phyloP scores from a whole-genome alignment of 2,329 filamentous ascomycete species.

The Aureobasidium melanogenum region DNA sequence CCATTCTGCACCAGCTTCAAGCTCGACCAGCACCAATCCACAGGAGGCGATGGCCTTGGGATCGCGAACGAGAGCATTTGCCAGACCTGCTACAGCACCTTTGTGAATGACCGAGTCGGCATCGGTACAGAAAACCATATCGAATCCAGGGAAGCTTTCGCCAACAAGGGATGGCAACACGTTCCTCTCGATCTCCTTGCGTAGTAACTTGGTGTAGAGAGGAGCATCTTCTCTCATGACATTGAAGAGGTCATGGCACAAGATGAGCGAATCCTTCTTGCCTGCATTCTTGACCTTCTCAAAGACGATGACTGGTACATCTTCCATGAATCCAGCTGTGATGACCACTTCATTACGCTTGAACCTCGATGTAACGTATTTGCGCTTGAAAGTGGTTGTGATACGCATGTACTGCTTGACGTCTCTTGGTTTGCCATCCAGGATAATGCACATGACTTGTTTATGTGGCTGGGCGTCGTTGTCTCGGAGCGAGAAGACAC shows the following conservation, averaged over 20 bases:
- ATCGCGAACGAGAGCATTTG: slow-evolving; percentile 16
- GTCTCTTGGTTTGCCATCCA: slow-evolving; percentile 18
- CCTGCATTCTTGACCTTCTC: slow-evolving; percentile 19
- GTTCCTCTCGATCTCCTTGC: slow-evolving; percentile 17
- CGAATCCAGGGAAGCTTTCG: slow-evolving; percentile 15
- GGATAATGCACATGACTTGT: slow-evolving; percentile 19
- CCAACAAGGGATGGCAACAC: slow-evolving; percentile 17
- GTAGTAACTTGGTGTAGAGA: slow-evolving; percentile 13
- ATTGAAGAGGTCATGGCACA: slow-evolving; percentile 21
- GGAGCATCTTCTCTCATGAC: slow-evolving; percentile 16
- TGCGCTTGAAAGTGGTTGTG: slow-evolving; percentile 14
- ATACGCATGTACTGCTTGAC: slow-evolving; percentile 19
- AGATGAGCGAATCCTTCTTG: slow-evolving; percentile 20
- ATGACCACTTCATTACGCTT: slow-evolving; percentile 17
- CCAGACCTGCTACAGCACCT: slow-evolving; percentile 17
- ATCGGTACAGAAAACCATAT: slow-evolving; percentile 20
- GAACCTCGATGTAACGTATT: slow-evolving; percentile 18
- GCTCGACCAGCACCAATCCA: slow-evolving; percentile 18
- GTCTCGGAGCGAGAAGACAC: slow-evolving; percentile 18
- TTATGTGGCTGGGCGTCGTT: slow-evolving; percentile 18
- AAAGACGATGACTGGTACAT: slow-evolving; percentile 19
- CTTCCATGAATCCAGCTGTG: slow-evolving; percentile 19
- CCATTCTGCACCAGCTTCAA: slow-evolving; percentile 20
- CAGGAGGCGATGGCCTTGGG: slow-evolving; percentile 19
- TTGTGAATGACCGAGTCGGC: slow-evolving; percentile 19